Evolutionary conservation across 345 rosid genomes (phyloP), one percentile per base, ranked within the genome.

Genomic region (Syzygium oleosum): DNA sequence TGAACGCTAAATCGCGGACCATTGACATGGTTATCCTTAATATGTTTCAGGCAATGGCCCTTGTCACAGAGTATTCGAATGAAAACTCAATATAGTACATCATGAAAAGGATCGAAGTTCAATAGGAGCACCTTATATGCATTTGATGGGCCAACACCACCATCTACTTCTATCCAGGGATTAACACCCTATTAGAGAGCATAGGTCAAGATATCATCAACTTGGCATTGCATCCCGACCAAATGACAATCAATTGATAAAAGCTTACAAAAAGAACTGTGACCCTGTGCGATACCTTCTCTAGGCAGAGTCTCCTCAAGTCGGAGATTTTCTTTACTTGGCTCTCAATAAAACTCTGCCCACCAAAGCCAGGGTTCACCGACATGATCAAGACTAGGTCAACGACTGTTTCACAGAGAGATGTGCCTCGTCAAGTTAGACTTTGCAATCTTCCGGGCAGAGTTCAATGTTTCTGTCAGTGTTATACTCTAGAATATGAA

Each of bases 141-240:
- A 92, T 96, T 98, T 88, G 93, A 93, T 9, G 99, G 99, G 88
- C 97, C 95, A 90, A 98, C 98, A 55, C 99, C 99, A 89, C 99
- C 99, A 91, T 98, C 99, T 53, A 98, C 97, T 92, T 98, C 99
- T 86, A 96, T 98, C 99, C 99, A 96, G 85, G 99, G 99, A 90
- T 96, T 95, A 55, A 98, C 97, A 88, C 96, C 99, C 99, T 98
- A 90, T 84, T 80, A 31, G 51, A 31, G 68, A 87, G 85, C 85
- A 43, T 10, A 68, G 46, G 46, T 34, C 80, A 68, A 41, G 41
- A 41, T 41, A 68, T 68, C 80, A 9, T 68, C 80, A 17, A 34
- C 80, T 17, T 31, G 79, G 79, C 79, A 68, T 38, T 21, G 41
- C 79, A 68, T 68, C 43, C 43, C 46, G 34, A 31, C 17, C 19